These are phyloP conservation scores for Prosopis cineraria DNA, from an alignment of 306 rosid species.

Conservation along the genomic window DNA sequence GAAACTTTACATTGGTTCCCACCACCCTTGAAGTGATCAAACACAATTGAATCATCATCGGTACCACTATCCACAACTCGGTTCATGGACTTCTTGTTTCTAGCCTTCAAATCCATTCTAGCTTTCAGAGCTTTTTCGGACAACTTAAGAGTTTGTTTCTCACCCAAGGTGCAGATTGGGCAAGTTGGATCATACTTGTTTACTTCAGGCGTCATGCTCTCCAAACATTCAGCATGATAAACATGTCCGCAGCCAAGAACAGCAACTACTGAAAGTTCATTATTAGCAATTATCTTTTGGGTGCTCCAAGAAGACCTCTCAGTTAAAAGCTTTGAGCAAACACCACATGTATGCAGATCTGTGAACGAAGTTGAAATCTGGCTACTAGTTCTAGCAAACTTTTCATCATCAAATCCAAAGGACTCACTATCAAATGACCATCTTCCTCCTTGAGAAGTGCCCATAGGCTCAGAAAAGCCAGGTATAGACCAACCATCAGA, in stretches of 20 bases:
- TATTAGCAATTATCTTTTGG: conserved; percentile 56
- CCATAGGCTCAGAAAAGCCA: conserved; percentile 80
- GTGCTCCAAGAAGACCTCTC: conserved; percentile 62
- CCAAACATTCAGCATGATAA: conserved; percentile 94
- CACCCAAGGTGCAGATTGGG: conserved; percentile 82
- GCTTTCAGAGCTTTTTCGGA: conserved; percentile 77
- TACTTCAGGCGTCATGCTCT: conserved; percentile 74
- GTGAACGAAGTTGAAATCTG: conserved; percentile 55
- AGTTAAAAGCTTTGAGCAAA: conserved; percentile 63
- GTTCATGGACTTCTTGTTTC: conserved; percentile 61
- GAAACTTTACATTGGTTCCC: conserved; percentile 54
- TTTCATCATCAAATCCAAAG: conserved; percentile 67
- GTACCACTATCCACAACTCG: conserved; percentile 59
- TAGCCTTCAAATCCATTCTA: conserved; percentile 72
- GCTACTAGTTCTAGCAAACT: conserved; percentile 60
- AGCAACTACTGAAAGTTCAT: conserved; percentile 70
- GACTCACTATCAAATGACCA: conserved; percentile 88
- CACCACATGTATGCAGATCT: conserved; percentile 67
- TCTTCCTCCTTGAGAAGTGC: conserved; percentile 67
- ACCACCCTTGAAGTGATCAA: conserved; percentile 52
- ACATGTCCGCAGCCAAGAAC: conserved; percentile 84
- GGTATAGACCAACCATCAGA: conserved; percentile 88
- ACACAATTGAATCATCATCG: conserved; percentile 56
- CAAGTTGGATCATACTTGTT: conserved; percentile 86
- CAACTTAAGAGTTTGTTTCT: conserved; percentile 65